Evolutionary conservation across 2,329 filamentous ascomycete species (phyloP).

Genomic region (Epichloe elymi): DNA sequence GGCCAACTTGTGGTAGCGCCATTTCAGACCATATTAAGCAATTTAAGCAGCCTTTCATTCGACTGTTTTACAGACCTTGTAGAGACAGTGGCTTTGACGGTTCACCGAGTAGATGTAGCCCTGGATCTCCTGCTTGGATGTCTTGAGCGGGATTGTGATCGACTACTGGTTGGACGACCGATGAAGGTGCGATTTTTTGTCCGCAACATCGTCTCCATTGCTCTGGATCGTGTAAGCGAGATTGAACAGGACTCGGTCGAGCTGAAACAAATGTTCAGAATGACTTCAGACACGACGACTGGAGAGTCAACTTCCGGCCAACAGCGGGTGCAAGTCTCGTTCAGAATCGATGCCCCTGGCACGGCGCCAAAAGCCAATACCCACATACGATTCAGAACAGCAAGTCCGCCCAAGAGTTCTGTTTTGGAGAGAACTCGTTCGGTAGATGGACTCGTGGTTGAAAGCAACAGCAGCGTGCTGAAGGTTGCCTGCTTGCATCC

Average conservation of each 20-base stretch:
- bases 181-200: not conserved
- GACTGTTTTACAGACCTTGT: not conserved
- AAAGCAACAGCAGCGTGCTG: slow-evolving; percentile 18
- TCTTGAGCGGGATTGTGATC: not conserved
- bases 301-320: not conserved
- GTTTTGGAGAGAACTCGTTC: slow-evolving; percentile 15
- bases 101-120: not conserved
- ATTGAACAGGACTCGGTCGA: not conserved
- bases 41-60: not conserved
- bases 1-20: not conserved
- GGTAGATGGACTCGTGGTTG: slow-evolving; percentile 25
- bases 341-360: slow-evolving; percentile 11
- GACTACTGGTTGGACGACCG: not conserved
- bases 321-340: not conserved
- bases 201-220: not conserved
- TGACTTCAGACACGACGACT: not conserved
- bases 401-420: slow-evolving; percentile 19
- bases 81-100: not conserved
- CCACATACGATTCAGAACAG: slow-evolving; percentile 23
- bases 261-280: not conserved
- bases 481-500: slow-evolving; percentile 23
- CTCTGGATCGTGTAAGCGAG: not conserved
- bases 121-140: not conserved
- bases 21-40: not conserved
- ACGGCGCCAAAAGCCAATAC: slow-evolving; percentile 12